Base-by-base conservation (phyloP, 2,329 filamentous ascomycete species). In the Penicillium paneum region DNA sequence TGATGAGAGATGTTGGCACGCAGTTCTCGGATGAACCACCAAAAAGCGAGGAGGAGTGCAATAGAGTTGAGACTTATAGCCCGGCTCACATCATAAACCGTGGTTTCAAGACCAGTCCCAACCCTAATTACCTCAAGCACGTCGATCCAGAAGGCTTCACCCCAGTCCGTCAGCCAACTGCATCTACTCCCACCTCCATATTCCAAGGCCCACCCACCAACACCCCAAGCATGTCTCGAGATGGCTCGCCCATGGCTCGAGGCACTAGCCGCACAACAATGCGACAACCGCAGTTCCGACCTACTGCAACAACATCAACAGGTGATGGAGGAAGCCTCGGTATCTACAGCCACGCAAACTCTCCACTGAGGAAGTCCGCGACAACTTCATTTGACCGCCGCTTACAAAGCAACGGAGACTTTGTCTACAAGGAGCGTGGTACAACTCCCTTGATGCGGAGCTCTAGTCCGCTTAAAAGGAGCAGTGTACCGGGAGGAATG, bases 91-190 rank as follows among this genome's bases (percentile, higher is more conserved):
- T 85, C 46, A 77, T 96, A 62, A 88, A 88, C 56, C 86, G 89
- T 42, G 84, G 84, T 1, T 97, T 96, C 72, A 82, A 84, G 59
- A 89, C 88, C 1, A 89, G 91, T 55, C 88, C 90, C 5, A 97
- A 97, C 68, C 86, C 88, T 0, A 90, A 89, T 68, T 94, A 94
- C 68, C 74, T 83, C 31, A 83, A 82, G 55, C 85, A 91, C 62
- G 81, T 91, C 59, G 85, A 92, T 64, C 86, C 88, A 0, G 85
- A 92, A 43, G 78, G 76, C 42, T 64, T 58, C 70, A 67, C 60
- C 57, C 45, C 74, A 62, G 57, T 67, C 56, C 67, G 78, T 66
- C 59, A 64, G 67, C 60, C 69, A 74, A 73, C 72, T 66, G 51
- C 70, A 74, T 42, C 74, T 72, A 62, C 68, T 76, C 62, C 79